Base-by-base conservation (phyloP, 78 protist genomes). In the Dictyostelium purpureum region DNA sequence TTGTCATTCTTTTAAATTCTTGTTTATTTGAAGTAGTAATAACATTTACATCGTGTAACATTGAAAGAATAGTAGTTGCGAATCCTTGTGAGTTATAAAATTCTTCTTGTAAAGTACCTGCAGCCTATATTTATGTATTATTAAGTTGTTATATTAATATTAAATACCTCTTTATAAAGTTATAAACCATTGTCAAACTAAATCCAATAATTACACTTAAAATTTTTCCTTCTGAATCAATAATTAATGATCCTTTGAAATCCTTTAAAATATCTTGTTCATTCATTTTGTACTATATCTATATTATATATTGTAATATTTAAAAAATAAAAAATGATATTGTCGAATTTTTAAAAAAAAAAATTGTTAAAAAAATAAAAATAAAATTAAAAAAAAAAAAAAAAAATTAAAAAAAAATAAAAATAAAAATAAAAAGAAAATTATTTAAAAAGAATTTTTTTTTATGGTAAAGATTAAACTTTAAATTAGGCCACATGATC, bases 1-100 rank as follows among this genome's bases (percentile, higher is more conserved):
- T 37, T 83, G 80, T 69, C 40, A 83, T 31, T 83, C 90, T 83
- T 45, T 83, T 83, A 43, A 83, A 83, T 54, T 83, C 90, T 71
- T 83, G 90, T 31, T 56, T 43, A 33, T 21, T 71, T 26, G 90
- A n/a, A 16, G 90, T 54, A n/a, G 90, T 83, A 35, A 83, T 83
- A 54, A 51, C 40, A 45, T 83, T 83, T 0, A 83, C 80, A 61
- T 83, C 90, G 10, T 83, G 79, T 71, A 83, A 57, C 90, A 83
- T 83, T 71, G 90, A 83, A n/a, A 71, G 43, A 28, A 83, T 83
- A 12, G 80, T 71, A 24, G 40, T 71, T 24, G 80, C 80, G 56
- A 83, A 83, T 24, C 71, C 80, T 38, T 69, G 66, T 26, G 45
- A 10, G 21, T 31, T 51, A 69, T 69, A 63, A 19, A 63, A 63